Conservation (phyloP, 129 eudicot species). For the Flaveria bidentis region DNA sequence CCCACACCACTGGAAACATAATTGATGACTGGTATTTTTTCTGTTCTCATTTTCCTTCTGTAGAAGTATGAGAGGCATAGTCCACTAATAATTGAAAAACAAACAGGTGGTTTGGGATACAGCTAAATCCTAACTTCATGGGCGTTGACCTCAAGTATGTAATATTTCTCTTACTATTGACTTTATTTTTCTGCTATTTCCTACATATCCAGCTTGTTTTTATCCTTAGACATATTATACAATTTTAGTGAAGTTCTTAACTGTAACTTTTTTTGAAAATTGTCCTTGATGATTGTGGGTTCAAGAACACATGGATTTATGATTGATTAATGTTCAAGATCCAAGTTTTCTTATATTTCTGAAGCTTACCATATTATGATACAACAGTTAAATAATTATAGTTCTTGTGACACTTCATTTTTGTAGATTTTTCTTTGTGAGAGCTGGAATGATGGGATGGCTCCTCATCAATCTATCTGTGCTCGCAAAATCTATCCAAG, state of each 20-base stretch:
- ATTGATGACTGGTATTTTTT: slow-evolving; percentile 76
- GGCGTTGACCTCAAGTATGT: slow-evolving; percentile 99
- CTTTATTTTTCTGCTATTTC: slow-evolving; percentile 2
- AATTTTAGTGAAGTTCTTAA: background rate
- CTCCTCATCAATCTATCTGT: slow-evolving; percentile 93
- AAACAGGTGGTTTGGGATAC: slow-evolving; percentile 42
- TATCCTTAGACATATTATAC: background rate
- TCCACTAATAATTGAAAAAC: background rate
- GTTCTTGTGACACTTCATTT: background rate
- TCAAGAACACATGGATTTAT: background rate
- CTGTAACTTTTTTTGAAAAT: background rate
- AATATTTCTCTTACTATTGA: background rate
- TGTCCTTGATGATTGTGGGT: background rate
- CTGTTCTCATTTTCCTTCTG: background rate
- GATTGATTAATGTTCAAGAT: slow-evolving; percentile 14
- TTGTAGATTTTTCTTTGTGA: slow-evolving; percentile 90
- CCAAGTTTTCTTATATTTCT: background rate
- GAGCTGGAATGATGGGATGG: slow-evolving; percentile 99
- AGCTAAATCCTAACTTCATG: slow-evolving; percentile 87
- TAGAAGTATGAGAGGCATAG: slow-evolving; percentile 10
- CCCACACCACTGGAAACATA: slow-evolving; percentile 70
- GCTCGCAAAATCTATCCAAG: slow-evolving; percentile 67
- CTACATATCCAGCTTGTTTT: background rate
- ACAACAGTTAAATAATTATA: background rate
- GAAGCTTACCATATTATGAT: slow-evolving; percentile 4